A percentile compares a stretch with the other conserved stretches of the same genome.
Conservation (phyloP, 805 yeast species). For the Lipomyces sp. region DNA sequence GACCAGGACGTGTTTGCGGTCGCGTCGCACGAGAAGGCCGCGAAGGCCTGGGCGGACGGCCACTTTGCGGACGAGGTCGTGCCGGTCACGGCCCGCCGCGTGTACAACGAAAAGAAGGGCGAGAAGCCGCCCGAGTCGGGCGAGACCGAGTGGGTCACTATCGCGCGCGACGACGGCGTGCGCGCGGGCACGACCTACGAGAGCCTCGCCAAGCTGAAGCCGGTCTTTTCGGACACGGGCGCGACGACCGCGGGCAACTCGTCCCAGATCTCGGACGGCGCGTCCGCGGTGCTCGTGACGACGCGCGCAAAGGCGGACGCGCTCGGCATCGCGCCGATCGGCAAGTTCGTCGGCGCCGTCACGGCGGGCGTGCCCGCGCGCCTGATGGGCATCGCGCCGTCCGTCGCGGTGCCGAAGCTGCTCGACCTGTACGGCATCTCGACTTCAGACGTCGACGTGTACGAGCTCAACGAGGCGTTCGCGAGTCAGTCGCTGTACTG, state of each 20-base stretch:
- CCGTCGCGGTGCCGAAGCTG: slow-evolving; percentile 85
- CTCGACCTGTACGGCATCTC: slow-evolving; percentile 66
- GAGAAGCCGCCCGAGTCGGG: slow-evolving; percentile 18
- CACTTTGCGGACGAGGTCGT: slow-evolving; percentile 71
- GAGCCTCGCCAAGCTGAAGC: slow-evolving; percentile 37
- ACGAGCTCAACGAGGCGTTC: slow-evolving; percentile 81
- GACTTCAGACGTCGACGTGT: slow-evolving; percentile 64
- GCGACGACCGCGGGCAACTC: slow-evolving; percentile 92
- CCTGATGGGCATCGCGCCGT: slow-evolving; percentile 86
- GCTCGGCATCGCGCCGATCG: slow-evolving; percentile 72
- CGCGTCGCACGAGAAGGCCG: slow-evolving; percentile 69
- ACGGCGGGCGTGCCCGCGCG: slow-evolving; percentile 84
- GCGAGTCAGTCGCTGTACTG: slow-evolving; percentile 86
- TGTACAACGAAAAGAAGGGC: slow-evolving; percentile 9
- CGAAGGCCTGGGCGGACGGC: slow-evolving; percentile 55
- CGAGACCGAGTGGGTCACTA: slow-evolving; percentile 9
- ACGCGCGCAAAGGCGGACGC: slow-evolving; percentile 71
- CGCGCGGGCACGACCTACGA: slow-evolving; percentile 35
- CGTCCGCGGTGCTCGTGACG: slow-evolving; percentile 77
- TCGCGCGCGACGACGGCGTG: slow-evolving; percentile 39
- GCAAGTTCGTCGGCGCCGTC: slow-evolving; percentile 80
- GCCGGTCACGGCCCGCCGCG: slow-evolving; percentile 46
- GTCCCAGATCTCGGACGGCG: slow-evolving; percentile 87
- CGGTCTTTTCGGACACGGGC: slow-evolving; percentile 60
- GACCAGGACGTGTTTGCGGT: slow-evolving; percentile 81